Base-by-base conservation (phyloP, 2,329 filamentous ascomycete species). In the Paramyrothecium roridum region DNA sequence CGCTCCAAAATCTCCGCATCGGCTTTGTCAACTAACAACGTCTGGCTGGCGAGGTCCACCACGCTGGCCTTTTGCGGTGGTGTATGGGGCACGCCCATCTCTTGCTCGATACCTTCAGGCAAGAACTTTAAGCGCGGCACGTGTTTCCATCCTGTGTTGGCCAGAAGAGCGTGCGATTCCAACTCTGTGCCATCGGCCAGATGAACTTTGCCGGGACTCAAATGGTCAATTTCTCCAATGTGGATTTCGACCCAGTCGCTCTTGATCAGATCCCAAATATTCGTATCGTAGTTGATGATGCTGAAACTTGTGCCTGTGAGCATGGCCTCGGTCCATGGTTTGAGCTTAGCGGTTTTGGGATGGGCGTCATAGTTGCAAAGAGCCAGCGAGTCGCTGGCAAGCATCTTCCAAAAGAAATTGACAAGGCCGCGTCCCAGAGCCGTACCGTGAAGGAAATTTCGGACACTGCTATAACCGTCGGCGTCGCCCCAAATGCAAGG, bases 401-500 rank as follows among this genome's bases (percentile, higher is more conserved):
- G 70, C 2, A 83, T 73, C 11, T 67, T 69, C 84, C 84, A 89
- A 65, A 88, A 87, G 0, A 68, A 66, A 43, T 80, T 73, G 3
- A 83, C 79, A 20, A 88, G 67, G 52, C 72, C 73, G 1, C 83
- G 77, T 2, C 86, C 86, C 2, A 87, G 53, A 34, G 73, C 69
- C 0, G 82, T 87, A 21, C 76, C 73, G 59, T 89, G 85, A 49
- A 86, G 73, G 56, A 87, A 83, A 11, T 69, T 65, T 3, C 84
- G 77, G 2, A 83, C 73, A 12, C 71, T 72, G 13, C 77, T 73
- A 59, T 80, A 88, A 1, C 86, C 87, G 63, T 85, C 86, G 2
- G 78, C 80, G 2, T 78, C 75, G 4, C 85, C 87, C 86, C 87
- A 93, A 16, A 88, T 80, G 65, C 88, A 92, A 0, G 90, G 89